Evolutionary conservation across 371 early-diverging fungal species (phyloP).

Genomic region (Rhizopus sp.): DNA sequence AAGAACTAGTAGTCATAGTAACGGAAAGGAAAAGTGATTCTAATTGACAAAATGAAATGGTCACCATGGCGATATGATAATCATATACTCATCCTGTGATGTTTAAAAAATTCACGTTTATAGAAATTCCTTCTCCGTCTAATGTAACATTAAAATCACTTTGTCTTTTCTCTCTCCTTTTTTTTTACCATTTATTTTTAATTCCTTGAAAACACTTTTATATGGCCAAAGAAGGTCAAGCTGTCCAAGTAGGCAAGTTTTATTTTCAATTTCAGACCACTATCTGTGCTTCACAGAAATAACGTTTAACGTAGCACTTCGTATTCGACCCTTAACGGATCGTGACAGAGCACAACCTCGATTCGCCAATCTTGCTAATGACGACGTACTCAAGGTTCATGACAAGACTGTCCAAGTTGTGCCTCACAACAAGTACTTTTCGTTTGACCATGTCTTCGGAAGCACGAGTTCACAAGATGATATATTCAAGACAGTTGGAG

Average conservation of each 20-base stretch:
- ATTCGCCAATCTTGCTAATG: slow-evolving; percentile 34
- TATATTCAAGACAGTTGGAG: slow-evolving; percentile 28
- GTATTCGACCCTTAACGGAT: slow-evolving; percentile 35
- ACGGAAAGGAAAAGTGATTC: too few species aligned
- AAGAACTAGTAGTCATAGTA: too few species aligned
- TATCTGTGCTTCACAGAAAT: not conserved
- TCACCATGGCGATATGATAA: too few species aligned
- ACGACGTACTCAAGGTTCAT: slow-evolving; percentile 29
- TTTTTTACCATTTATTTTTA: slow-evolving; percentile 1
- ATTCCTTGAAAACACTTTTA: not conserved
- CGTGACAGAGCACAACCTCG: slow-evolving; percentile 35
- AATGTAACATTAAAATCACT: not conserved
- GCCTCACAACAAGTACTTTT: slow-evolving; percentile 33
- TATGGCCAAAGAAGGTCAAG: slow-evolving; percentile 21
- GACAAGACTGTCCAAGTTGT: slow-evolving; percentile 33
- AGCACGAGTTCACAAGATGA: slow-evolving; percentile 29
- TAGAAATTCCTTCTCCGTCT: not conserved
- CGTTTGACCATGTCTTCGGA: slow-evolving; percentile 41
- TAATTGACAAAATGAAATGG: too few species aligned
- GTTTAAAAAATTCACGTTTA: too few species aligned
- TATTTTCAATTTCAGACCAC: not conserved
- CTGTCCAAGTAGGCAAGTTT: slow-evolving; percentile 28
- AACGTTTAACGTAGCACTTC: slow-evolving; percentile 18
- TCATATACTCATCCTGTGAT: too few species aligned
- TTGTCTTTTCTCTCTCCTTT: not conserved